A percentile compares a stretch with the other conserved stretches of the same genome.
These are phyloP conservation scores for Meyerozyma elateridarum DNA, from an alignment of 1,139 yeast species.

Conservation along the genomic window DNA sequence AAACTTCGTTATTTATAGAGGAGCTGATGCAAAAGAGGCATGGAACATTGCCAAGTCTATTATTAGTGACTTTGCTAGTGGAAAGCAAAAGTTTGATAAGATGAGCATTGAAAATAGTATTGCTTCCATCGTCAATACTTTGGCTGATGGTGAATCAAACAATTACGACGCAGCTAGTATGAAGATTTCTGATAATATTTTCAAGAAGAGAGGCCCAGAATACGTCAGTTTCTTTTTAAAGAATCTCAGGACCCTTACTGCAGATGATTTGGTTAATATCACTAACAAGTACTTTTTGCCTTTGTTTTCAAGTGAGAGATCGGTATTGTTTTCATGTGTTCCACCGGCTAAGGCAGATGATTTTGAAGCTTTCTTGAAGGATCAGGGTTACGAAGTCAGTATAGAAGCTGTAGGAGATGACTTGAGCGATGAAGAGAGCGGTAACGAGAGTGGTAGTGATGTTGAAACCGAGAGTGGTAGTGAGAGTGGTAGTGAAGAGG, in stretches of 20 bases:
- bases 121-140: slow-evolving; percentile 64
- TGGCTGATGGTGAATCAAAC: slow-evolving; percentile 65
- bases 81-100: slow-evolving; percentile 49
- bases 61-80: slow-evolving; percentile 57
- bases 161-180: slow-evolving; percentile 57
- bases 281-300: slow-evolving; percentile 58
- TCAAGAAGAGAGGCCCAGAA: slow-evolving; percentile 68
- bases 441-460: slow-evolving; percentile 9
- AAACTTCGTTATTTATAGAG: slow-evolving; percentile 68
- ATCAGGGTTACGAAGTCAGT: slow-evolving; percentile 56
- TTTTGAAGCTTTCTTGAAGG: slow-evolving; percentile 43
- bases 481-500: slow-evolving; percentile 7
- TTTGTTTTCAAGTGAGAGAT: slow-evolving; percentile 51
- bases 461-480: slow-evolving; percentile 14
- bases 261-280: slow-evolving; percentile 51
- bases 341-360: slow-evolving; percentile 60
- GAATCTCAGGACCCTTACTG: slow-evolving; percentile 47
- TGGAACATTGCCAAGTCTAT: slow-evolving; percentile 63
- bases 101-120: slow-evolving; percentile 66
- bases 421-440: slow-evolving; percentile 19
- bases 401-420: slow-evolving; percentile 46
- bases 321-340: slow-evolving; percentile 66
- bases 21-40: slow-evolving; percentile 76
- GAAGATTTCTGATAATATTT: slow-evolving; percentile 60
- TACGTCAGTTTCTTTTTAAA: slow-evolving; percentile 40